These are phyloP conservation scores for Erythrophleum fordii DNA, from an alignment of 306 rosid genomes.

Conservation along the genomic window DNA sequence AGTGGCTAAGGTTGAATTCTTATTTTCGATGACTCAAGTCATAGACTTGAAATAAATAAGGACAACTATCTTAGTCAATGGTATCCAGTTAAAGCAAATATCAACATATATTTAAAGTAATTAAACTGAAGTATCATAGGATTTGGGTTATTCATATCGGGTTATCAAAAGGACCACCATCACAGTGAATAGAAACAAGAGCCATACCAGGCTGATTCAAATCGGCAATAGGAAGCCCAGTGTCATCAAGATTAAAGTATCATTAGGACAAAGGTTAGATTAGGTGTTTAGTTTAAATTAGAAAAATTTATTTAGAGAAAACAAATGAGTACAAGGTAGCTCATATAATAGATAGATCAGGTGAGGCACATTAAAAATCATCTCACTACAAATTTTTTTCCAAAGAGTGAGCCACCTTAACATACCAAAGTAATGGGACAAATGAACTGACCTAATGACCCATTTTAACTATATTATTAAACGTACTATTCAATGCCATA, in stretches of 20 bases:
- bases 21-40: constrained; percentile 80
- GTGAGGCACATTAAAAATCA: too few species aligned
- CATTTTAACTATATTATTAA: too few species aligned
- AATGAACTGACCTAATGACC: too few species aligned
- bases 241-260: constrained; percentile 63
- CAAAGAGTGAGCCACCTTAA: too few species aligned
- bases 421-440: too few species aligned
- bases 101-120: constrained; percentile 1
- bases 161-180: constrained; percentile 57
- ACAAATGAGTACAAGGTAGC: too few species aligned
- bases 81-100: constrained; percentile 15
- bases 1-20: constrained; percentile 53
- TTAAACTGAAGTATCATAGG: neutral
- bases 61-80: constrained; percentile 56
- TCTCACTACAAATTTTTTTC: too few species aligned
- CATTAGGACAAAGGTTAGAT: too few species aligned
- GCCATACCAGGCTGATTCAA: constrained; percentile 55
- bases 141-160: constrained; percentile 49
- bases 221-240: constrained; percentile 62
- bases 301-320: too few species aligned
- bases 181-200: constrained; percentile 62
- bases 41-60: constrained; percentile 77
- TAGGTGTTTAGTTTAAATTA: too few species aligned
- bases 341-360: too few species aligned
- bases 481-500: too few species aligned